Conservation (phyloP, 768 basidiomycete species). For the Cubamyces lactineus region DNA sequence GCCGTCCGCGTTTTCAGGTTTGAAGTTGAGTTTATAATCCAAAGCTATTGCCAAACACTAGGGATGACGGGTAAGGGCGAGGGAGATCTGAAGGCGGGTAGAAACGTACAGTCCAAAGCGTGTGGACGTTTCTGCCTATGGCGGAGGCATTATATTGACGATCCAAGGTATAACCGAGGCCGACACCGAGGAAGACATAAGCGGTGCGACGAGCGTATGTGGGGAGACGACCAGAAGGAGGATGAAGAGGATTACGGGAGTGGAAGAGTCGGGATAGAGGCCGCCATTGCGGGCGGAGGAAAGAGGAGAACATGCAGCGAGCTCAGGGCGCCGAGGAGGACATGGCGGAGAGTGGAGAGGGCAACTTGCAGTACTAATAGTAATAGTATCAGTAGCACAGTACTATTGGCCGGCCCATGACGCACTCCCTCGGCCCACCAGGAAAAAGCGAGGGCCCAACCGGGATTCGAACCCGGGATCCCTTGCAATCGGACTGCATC, state of each 20-base stretch:
- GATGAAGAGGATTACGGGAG: neutral
- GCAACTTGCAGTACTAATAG: no score
- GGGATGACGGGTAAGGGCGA: neutral
- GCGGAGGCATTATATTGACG: constrained; percentile 53
- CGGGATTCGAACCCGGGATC: constrained; percentile 56
- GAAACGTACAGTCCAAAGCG: constrained; percentile 50
- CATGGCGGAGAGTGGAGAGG: no score
- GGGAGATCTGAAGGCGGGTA: neutral
- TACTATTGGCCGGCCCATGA: no score
- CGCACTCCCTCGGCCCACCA: neutral
- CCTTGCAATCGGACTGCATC: constrained; percentile 41
- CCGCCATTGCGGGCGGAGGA: neutral
- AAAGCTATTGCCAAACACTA: constrained; percentile 72
- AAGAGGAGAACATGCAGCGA: neutral
- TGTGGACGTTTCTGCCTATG: constrained; percentile 49
- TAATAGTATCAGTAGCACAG: no score
- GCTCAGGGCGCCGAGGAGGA: neutral
- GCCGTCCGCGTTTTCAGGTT: constrained; percentile 63
- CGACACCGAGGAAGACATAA: constrained; percentile 34
- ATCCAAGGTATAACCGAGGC: constrained; percentile 44
- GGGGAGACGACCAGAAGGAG: constrained; percentile 15
- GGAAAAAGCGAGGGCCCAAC: constrained; percentile 41
- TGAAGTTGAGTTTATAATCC: constrained; percentile 91
- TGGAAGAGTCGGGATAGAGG: neutral
- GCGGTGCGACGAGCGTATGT: constrained; percentile 29